Base-by-base conservation (phyloP, 202 grass and related monocot genomes). In the Brachypodium distachyon region DNA sequence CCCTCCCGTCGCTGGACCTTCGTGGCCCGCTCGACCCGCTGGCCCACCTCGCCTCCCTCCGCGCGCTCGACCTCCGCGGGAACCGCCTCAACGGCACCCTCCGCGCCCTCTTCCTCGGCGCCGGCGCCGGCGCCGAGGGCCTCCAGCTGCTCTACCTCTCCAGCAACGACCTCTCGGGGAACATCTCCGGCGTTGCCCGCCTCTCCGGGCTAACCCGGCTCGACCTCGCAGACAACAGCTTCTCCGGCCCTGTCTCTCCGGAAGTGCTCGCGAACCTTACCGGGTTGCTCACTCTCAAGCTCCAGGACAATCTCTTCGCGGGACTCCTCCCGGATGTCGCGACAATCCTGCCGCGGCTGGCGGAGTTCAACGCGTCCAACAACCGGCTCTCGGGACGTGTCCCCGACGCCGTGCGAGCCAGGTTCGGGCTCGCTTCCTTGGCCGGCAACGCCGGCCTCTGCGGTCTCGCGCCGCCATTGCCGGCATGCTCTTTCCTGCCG, bases 61-160 rank as follows among this genome's bases (percentile, higher is more conserved):
- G 89, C 31, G n/a, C 63, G 55, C 89, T 96, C 36, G 89, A 92
- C 81, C 82, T 96, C 77, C 89, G 85, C 55, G 84, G 86, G 42
- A 96, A 92, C 86, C 89, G 89, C 46, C 89, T 96, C 70, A 96
- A 96, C 49, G 86, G 92, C 64, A 85, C 89, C 14, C 89, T 96
- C 51, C 79, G 77, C 84, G 33, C 70, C 28, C 74, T 91, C 27
- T 77, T 96, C 78, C 72, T 50, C 81, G 76, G 81, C 63, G 82
- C 64, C 40, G n/a, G n/a, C n/a, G n/a, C n/a, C n/a, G n/a, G n/a
- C n/a, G n/a, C 83, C 81, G 13, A 89, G n/a, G n/a, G 85, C 69
- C 89, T 96, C 69, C 86, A 65, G 70, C 77, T 96, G 31, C 86
- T 96, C 69, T 91, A 92, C 81, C 92, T 96, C 66, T 85, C 89